Conservation (phyloP, 31 red algal species). For the Bonnemaisonia californica region DNA sequence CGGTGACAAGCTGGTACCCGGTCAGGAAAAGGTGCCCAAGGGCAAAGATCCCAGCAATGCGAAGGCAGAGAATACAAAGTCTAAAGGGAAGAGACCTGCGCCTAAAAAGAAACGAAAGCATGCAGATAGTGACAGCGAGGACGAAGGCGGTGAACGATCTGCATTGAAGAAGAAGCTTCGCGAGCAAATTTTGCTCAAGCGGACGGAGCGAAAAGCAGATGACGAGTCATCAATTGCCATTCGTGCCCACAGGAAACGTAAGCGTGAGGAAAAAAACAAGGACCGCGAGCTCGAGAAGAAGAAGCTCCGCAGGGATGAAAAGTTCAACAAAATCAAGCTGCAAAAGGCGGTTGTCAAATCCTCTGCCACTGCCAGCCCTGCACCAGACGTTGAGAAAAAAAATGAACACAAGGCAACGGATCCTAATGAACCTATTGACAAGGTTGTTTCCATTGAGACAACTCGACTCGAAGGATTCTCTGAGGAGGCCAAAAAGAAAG, state of each 20-base stretch:
- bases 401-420: neutral
- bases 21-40: slow-evolving; percentile 6
- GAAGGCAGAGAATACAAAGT: slow-evolving; percentile 9
- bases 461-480: slow-evolving; percentile 26
- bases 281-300: slow-evolving; percentile 34
- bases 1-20: slow-evolving; percentile 13
- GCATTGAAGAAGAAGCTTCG: slow-evolving; percentile 46
- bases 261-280: slow-evolving; percentile 55
- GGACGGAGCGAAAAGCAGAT: slow-evolving; percentile 56
- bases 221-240: slow-evolving; percentile 38
- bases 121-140: neutral
- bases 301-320: slow-evolving; percentile 29
- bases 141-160: slow-evolving; percentile 26
- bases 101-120: slow-evolving; percentile 1
- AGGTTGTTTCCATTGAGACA: slow-evolving; percentile 47
- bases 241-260: slow-evolving; percentile 45
- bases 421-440: neutral
- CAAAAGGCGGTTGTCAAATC: too few relatives aligned
- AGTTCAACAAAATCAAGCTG: slow-evolving; percentile 17
- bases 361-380: neutral
- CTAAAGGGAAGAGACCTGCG: neutral
- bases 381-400: neutral
- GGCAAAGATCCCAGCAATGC: neutral
- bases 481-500: slow-evolving; percentile 34
- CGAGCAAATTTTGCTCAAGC: slow-evolving; percentile 64